Evolutionary conservation across 176 grass and related monocot genomes (phyloP).

Genomic region (Neostapfia colusana): DNA sequence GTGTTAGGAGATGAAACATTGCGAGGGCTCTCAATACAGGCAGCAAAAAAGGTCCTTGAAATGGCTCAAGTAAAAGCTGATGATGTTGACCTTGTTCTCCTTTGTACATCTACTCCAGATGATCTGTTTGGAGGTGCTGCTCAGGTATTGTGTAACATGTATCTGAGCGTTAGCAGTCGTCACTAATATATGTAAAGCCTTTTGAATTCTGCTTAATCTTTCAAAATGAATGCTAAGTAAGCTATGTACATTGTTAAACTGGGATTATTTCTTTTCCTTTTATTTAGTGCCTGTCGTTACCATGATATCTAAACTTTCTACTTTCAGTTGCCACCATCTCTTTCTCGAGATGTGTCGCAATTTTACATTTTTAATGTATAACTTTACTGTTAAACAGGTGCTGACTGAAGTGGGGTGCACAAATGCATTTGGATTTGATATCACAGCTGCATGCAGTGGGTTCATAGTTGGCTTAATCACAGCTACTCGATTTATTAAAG

Average conservation of each 20-base stretch:
- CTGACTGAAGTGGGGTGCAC: slow-evolving; percentile 75
- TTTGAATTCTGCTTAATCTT: no score
- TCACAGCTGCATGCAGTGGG: slow-evolving; percentile 94
- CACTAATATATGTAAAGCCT: no score
- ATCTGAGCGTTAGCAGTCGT: no score
- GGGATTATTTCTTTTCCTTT: no score
- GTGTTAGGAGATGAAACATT: slow-evolving; percentile 71
- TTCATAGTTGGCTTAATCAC: slow-evolving; percentile 86
- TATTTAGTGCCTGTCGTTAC: no score
- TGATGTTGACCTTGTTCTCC: slow-evolving; percentile 66
- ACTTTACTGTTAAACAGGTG: slow-evolving; percentile 51
- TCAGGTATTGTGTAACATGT: slow-evolving; percentile 44
- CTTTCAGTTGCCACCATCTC: no score
- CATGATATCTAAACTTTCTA: no score
- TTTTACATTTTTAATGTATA: background rate
- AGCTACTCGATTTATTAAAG: slow-evolving; percentile 85
- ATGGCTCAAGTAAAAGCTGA: slow-evolving; percentile 86
- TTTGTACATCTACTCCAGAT: slow-evolving; percentile 92
- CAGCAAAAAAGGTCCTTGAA: slow-evolving; percentile 78
- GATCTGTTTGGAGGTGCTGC: slow-evolving; percentile 82
- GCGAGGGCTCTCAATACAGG: slow-evolving; percentile 64
- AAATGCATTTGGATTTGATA: slow-evolving; percentile 87
- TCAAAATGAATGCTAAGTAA: no score
- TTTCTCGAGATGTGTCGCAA: no score
- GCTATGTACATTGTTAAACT: no score